Percentiles rank a stretch among this genome's conserved stretches.
These are phyloP conservation scores for Pleurotus tuoliensis DNA, from an alignment of 768 basidiomycete genomes.

Conservation along the genomic window DNA sequence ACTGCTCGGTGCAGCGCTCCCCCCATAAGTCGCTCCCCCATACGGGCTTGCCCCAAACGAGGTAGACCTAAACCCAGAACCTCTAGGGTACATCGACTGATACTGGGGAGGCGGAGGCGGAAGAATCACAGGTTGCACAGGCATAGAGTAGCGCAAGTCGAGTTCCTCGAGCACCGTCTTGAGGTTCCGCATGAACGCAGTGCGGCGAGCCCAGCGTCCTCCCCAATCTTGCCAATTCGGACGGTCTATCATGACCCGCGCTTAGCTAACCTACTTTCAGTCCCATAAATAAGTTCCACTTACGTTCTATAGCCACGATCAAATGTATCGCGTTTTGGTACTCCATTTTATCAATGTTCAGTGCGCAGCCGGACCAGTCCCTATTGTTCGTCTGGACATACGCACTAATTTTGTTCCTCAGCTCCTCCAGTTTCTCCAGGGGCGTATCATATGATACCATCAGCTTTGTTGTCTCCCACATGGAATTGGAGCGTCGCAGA, in stretches of 20 bases:
- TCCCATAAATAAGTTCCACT: constrained; percentile 21
- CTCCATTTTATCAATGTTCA: constrained; percentile 80
- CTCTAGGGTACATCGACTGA: no score
- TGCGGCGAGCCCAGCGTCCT: constrained; percentile 72
- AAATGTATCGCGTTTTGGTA: constrained; percentile 69
- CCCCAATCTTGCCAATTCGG: constrained; percentile 90
- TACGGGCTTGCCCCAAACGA: no score
- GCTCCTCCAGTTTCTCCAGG: constrained; percentile 64
- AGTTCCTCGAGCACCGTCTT: constrained; percentile 72
- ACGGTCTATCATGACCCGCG: constrained; percentile 42
- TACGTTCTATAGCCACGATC: constrained; percentile 69
- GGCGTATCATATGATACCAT: constrained; percentile 68
- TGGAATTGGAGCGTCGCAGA: constrained; percentile 67
- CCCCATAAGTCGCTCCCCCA: background rate
- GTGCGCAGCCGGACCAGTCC: constrained; percentile 63
- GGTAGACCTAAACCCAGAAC: background rate
- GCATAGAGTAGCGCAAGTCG: constrained; percentile 65
- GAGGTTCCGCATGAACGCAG: constrained; percentile 69
- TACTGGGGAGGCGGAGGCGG: constrained; percentile 21
- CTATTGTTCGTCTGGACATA: constrained; percentile 64
- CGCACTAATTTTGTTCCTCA: constrained; percentile 51
- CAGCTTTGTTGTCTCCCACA: constrained; percentile 72
- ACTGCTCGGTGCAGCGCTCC: background rate
- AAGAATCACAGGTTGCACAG: constrained; percentile 67
- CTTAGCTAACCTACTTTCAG: background rate